Conservation (phyloP, 495 filamentous ascomycete species). For the Haplographium delicatum region DNA sequence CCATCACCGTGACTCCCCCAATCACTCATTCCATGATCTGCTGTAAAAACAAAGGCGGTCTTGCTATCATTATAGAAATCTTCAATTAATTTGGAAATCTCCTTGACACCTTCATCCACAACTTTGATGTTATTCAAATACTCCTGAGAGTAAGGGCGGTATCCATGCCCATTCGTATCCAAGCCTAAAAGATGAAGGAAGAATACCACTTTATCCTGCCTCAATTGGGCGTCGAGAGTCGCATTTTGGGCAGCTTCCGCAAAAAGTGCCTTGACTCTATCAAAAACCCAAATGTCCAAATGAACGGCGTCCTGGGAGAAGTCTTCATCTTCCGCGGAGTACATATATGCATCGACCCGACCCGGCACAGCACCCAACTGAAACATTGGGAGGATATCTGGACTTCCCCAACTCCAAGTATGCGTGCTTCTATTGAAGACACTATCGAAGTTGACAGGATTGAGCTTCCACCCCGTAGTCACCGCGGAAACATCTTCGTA, state of each 20-base stretch:
- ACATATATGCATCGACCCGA: slow-evolving; percentile 76
- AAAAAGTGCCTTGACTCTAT: slow-evolving; percentile 84
- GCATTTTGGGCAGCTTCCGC: slow-evolving; percentile 67
- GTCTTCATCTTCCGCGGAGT: slow-evolving; percentile 82
- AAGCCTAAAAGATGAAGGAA: slow-evolving; percentile 96
- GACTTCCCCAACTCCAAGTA: slow-evolving; percentile 99
- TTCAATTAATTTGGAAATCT: slow-evolving; percentile 75
- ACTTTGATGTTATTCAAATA: slow-evolving; percentile 93
- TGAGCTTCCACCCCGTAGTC: slow-evolving; percentile 97
- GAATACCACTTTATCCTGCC: slow-evolving; percentile 86
- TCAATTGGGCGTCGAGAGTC: slow-evolving; percentile 68
- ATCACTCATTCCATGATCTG: slow-evolving; percentile 98
- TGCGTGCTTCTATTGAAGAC: slow-evolving; percentile 96
- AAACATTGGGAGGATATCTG: slow-evolving; percentile 98
- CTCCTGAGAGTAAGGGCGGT: slow-evolving; percentile 89
- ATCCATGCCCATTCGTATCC: slow-evolving; percentile 86
- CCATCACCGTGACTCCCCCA: slow-evolving; percentile 97
- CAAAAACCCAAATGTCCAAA: slow-evolving; percentile 94
- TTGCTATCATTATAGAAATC: slow-evolving; percentile 89
- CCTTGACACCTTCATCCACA: slow-evolving; percentile 81
- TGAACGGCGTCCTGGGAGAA: slow-evolving; percentile 74
- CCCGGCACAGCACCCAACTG: slow-evolving; percentile 86
- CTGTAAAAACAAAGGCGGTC: slow-evolving; percentile 95
- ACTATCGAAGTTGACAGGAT: slow-evolving; percentile 97
- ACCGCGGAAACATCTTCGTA: slow-evolving; percentile 99